Evolutionary conservation across 1,139 yeast species (phyloP), one percentile per base, ranked within the genome.

Genomic region (Lodderomyces beijingensis): DNA sequence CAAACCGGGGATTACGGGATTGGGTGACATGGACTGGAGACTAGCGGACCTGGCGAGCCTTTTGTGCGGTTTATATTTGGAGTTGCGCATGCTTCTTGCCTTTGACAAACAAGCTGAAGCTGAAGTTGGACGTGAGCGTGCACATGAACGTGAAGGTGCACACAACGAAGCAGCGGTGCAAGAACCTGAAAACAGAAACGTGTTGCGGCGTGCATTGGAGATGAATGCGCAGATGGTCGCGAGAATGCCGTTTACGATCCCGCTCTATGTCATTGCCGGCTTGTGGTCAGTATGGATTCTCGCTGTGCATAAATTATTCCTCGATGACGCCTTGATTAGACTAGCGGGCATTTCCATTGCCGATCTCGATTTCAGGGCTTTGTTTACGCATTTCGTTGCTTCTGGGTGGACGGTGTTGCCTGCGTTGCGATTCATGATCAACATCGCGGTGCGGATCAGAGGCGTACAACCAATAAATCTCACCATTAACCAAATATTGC

Each of bases 391-490:
- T 38, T 32, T 52, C n/a, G 12, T 53, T 9, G 49, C 45, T 6
- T 44, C 54, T 13, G 34, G 45, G 17, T 55, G 56, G 59, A 51
- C 63, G 0, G 20, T 54, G 4, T 27, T 51, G 16, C 53, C 57
- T 12, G 41, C 39, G 21, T 28, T 22, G 14, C 21, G 17, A 19
- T 23, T n/a, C n/a, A 7, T 22, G n/a, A 13, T 16, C 32, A 27
- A 13, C 17, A 20, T 25, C 10, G 30, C 5, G 16, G 35, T 3
- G 6, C 16, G 6, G 22, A 11, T 14, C 28, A 10, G 11, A 8
- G 14, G 25, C 7, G n/a, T 19, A 9, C n/a, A 8, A 9, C n/a
- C 8, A 9, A 19, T 19, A 9, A 10, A 9, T 8, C 12, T 23
- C 8, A 19, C 9, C 21, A 7, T 19, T 8, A 7, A 19, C 10